phyloP scores from a whole-genome alignment of 768 basidiomycete genomes.

The Leccinum uliginosum region DNA sequence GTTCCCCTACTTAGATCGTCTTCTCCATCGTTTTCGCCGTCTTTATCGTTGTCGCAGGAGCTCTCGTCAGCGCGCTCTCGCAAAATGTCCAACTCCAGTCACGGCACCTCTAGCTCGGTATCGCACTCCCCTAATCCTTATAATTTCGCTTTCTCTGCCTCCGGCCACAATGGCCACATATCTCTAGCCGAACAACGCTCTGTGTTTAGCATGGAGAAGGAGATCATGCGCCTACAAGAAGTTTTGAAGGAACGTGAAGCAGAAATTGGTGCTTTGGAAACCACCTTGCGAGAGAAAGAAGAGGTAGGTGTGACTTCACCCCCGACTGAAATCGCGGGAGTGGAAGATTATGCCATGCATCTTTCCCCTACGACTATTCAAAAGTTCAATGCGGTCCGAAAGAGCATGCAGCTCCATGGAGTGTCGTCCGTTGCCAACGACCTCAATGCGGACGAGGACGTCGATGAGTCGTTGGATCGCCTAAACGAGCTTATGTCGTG shows the following conservation, averaged over 20 bases:
- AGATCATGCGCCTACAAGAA: conserved; percentile 93
- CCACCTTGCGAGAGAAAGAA: conserved; percentile 40
- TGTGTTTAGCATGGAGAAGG: conserved; percentile 81
- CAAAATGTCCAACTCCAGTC: conserved; percentile 75
- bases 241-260: conserved; percentile 86
- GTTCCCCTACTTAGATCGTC: conserved; percentile 57
- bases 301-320: not conserved
- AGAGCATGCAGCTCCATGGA: conserved; percentile 53
- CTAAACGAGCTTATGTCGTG: conserved; percentile 93
- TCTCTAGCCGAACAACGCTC: conserved; percentile 59
- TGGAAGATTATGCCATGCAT: conserved; percentile 30
- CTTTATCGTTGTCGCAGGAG: conserved; percentile 97
- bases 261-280: conserved; percentile 80
- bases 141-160: conserved; percentile 55
- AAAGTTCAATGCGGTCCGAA: conserved; percentile 71
- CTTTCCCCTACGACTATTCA: conserved; percentile 70
- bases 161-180: conserved; percentile 30
- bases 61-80: conserved; percentile 84
- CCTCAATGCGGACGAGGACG: conserved; percentile 34
- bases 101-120: conserved; percentile 63
- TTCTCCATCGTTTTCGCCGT: conserved; percentile 91
- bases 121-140: conserved; percentile 59
- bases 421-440: conserved; percentile 29
- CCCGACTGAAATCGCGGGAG: conserved; percentile 1
- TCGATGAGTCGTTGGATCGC: conserved; percentile 70